Evolutionary conservation across 352 stramenopile genomes (phyloP), one percentile per base, ranked within the genome.

Genomic region (Elongisporangium senticosum): DNA sequence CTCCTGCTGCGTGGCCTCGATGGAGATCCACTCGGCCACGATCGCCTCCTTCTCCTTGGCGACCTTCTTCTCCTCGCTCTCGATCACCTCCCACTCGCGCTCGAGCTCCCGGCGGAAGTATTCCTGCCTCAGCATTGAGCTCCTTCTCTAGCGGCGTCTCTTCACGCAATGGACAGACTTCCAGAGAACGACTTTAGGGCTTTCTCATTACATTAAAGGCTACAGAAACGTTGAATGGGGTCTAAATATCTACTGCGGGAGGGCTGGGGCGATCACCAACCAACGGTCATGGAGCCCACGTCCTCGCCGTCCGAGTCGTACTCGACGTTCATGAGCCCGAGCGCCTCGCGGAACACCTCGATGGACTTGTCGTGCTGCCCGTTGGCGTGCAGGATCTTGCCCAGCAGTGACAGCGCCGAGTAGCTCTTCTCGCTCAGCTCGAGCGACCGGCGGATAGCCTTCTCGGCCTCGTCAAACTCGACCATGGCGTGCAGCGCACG

Each of bases 381-480:
- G 55, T 82, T 82, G 2, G 85, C 72, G 58, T 95, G 80, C 49
- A 95, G 62, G 40, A 95, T 91, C 71, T 93, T 95, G 52, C 85
- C 85, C 20, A 93, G 64, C 52, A 93, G 72, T 39, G 85, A 89
- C 56, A 91, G 63, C 15, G 73, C 76, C 40, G 75, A 65, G 59
- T 92, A 90, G 61, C 79, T 92, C 33, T 81, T 75, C 3, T 65
- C 61, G 5, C 58, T 73, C 11, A 90, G 61, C 10, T 77, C 68
- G 22, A 92, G 63, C 7, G 79, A 77, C 3, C 78, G 74, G 11
- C 74, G 74, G 20, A 87, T 70, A 7, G 79, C 79, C 15, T 79
- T 75, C 62, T 95, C 85, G 3, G 85, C 85, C 48, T 91, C 85
- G 52, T 78, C 75, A 26, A 75, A 64, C 58, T 92, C 74, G 20